Percentiles rank a stretch among this genome's conserved stretches.
Conservation (phyloP, 345 rosid species). For the Syzygium oleosum region DNA sequence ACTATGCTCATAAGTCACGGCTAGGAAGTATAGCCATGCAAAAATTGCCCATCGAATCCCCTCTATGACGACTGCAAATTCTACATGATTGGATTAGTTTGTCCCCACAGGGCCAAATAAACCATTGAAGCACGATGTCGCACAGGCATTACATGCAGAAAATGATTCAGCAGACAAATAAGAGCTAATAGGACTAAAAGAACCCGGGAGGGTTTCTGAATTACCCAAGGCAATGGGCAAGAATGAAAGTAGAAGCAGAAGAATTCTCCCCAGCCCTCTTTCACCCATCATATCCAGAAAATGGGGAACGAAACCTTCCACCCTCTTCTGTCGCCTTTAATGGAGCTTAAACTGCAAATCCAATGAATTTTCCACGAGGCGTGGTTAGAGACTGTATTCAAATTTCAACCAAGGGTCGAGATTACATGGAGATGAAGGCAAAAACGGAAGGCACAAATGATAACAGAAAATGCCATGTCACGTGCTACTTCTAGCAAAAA, state of each 20-base stretch:
- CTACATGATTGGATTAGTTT: neutral
- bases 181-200: neutral
- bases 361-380: neutral
- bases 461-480: neutral
- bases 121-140: neutral
- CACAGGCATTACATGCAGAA: neutral
- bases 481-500: neutral
- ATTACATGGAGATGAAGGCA: neutral
- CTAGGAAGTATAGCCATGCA: neutral
- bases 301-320: neutral
- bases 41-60: neutral
- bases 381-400: neutral
- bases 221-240: conserved; percentile 43
- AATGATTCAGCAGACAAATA: neutral
- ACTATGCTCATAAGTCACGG: neutral
- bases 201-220: neutral
- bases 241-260: conserved; percentile 35
- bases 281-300: conserved; percentile 33
- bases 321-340: neutral
- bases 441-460: neutral
- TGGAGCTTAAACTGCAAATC: conserved; percentile 10
- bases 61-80: neutral
- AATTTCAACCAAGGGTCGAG: neutral
- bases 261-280: conserved; percentile 35
- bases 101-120: neutral